A percentile compares a stretch with the other conserved stretches of the same genome.
Evolutionary conservation across 495 filamentous ascomycete genomes (phyloP).

Genomic region (Neurospora sp.): DNA sequence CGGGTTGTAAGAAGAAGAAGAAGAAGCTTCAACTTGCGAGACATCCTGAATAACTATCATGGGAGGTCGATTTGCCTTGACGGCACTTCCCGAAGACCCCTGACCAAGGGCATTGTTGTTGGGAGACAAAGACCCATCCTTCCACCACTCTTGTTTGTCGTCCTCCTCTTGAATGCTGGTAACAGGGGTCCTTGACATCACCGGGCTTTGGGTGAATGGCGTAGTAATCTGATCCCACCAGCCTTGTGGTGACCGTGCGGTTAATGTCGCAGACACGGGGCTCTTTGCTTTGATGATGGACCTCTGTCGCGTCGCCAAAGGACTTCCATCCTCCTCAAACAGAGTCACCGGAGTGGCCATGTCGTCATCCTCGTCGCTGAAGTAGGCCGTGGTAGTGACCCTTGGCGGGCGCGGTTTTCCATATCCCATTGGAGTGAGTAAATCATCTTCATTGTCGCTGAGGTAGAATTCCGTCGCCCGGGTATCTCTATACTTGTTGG

Average conservation of each 20-base stretch:
- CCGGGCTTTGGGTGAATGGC: slow-evolving; percentile 42
- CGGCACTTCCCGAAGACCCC: neutral
- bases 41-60: slow-evolving; percentile 9
- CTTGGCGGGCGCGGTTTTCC: slow-evolving; percentile 1
- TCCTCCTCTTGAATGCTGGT: neutral
- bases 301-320: slow-evolving; percentile 18
- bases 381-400: slow-evolving; percentile 10
- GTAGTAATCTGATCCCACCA: slow-evolving; percentile 88
- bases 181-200: neutral
- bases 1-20: neutral
- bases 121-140: slow-evolving; percentile 18
- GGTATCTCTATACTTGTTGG: neutral
- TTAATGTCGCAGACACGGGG: slow-evolving; percentile 7
- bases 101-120: slow-evolving; percentile 5
- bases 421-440: neutral
- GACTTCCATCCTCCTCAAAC: slow-evolving; percentile 40
- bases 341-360: slow-evolving; percentile 32
- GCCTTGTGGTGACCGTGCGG: slow-evolving; percentile 43
- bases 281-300: slow-evolving; percentile 20
- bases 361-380: slow-evolving; percentile 24
- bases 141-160: slow-evolving; percentile 27
- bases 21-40: slow-evolving; percentile 4
- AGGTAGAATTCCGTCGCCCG: neutral
- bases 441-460: neutral
- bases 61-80: neutral